Conservation (phyloP, 1,139 yeast genomes). For the Candida sp. region DNA sequence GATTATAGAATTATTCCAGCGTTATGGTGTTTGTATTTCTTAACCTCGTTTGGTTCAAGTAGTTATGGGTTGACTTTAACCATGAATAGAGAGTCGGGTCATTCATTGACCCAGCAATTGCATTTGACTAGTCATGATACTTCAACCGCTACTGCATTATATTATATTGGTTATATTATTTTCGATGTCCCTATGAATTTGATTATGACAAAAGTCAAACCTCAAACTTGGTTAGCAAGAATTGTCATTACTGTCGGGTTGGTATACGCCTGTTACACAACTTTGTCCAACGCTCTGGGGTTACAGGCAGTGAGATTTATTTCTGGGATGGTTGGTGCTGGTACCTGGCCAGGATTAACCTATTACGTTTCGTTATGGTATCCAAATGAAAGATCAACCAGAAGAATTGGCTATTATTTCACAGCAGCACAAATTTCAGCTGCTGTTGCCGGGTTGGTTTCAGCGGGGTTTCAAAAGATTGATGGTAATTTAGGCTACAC, state of each 20-base stretch:
- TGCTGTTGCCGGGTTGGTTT: constrained; percentile 79
- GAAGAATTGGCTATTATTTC: constrained; percentile 83
- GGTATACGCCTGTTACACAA: constrained; percentile 70
- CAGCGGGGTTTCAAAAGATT: constrained; percentile 86
- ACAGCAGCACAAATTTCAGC: constrained; percentile 91
- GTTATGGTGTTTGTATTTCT: constrained; percentile 74
- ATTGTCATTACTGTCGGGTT: constrained; percentile 75
- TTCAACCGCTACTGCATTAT: constrained; percentile 76
- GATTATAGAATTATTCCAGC: constrained; percentile 80
- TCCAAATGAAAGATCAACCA: constrained; percentile 73
- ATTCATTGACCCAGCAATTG: constrained; percentile 58
- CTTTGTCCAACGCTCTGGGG: constrained; percentile 52
- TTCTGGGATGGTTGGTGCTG: constrained; percentile 82
- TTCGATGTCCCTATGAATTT: constrained; percentile 90
- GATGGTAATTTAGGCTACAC: constrained; percentile 66
- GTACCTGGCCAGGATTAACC: constrained; percentile 93
- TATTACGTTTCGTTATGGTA: constrained; percentile 85
- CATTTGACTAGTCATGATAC: constrained; percentile 52
- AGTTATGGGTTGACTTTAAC: constrained; percentile 81
- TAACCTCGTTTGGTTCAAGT: constrained; percentile 74
- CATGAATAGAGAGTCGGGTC: constrained; percentile 65
- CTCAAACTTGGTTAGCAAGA: constrained; percentile 83
- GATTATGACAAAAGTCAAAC: constrained; percentile 77
- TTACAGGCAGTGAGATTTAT: constrained; percentile 70
- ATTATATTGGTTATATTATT: constrained; percentile 78